Evolutionary conservation across 495 filamentous ascomycete species (phyloP).

Genomic region (Cenococcum geophilum): DNA sequence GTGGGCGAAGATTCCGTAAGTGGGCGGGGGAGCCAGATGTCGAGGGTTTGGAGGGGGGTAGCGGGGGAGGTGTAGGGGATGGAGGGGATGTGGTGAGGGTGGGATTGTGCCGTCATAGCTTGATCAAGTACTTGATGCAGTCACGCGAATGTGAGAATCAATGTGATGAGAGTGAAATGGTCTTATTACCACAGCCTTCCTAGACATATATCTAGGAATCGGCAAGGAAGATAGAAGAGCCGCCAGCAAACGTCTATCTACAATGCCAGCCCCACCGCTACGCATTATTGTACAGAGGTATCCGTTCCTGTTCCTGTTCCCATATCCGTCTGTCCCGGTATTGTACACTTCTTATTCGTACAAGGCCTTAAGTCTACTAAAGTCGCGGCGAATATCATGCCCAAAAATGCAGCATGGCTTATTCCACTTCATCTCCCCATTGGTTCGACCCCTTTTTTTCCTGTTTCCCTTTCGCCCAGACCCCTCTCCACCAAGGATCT

Average conservation of each 20-base stretch:
- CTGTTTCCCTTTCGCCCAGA: constrained; percentile 17
- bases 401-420: background rate
- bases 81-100: background rate
- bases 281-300: constrained; percentile 1
- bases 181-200: background rate
- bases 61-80: constrained; percentile 21
- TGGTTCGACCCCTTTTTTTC: constrained; percentile 12
- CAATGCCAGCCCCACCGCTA: background rate
- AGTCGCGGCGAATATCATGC: no score
- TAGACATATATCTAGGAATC: background rate
- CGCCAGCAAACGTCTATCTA: background rate
- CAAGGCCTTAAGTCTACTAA: background rate
- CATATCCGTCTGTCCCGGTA: background rate
- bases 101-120: background rate
- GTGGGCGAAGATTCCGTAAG: constrained; percentile 5
- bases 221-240: background rate
- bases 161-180: background rate
- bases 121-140: background rate
- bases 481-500: constrained; percentile 40
- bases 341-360: background rate
- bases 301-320: background rate
- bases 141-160: background rate
- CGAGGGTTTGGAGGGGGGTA: constrained; percentile 18
- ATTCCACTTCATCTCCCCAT: constrained; percentile 16
- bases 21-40: constrained; percentile 26